Percentiles rank a stretch among this genome's conserved stretches.
Conservation (phyloP, 495 filamentous ascomycete species). For the Thermochaetoides thermophila region DNA sequence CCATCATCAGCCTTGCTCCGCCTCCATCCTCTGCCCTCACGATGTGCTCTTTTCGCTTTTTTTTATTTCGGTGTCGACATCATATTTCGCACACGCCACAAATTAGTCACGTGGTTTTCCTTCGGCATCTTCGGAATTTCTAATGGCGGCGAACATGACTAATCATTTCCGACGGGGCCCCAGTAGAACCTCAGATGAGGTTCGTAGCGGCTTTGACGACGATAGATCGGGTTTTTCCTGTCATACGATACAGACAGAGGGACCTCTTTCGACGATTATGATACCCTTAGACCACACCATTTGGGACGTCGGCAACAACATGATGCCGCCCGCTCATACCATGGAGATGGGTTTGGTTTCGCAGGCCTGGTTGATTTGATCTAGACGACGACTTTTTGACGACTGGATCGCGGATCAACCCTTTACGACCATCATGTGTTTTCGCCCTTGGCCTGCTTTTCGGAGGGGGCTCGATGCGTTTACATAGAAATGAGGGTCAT, state of each 20-base stretch:
- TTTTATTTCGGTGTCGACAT: conserved; percentile 4
- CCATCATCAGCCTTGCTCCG: conserved; percentile 9
- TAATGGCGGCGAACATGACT: conserved; percentile 21
- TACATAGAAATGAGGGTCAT: conserved; percentile 27
- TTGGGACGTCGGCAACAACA: conserved; percentile 16
- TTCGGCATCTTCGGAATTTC: conserved; percentile 11
- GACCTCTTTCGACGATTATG: conserved; percentile 18
- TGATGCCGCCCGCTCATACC: conserved; percentile 12
- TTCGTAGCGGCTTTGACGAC: conserved; percentile 19
- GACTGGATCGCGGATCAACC: conserved; percentile 20
- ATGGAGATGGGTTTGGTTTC: conserved; percentile 14
- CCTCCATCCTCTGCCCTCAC: conserved; percentile 3
- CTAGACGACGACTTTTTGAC: too few species aligned
- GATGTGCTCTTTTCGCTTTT: conserved; percentile 8
- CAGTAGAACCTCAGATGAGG: conserved; percentile 11
- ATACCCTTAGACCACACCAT: conserved; percentile 29
- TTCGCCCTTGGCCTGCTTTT: conserved; percentile 25
- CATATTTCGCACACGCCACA: conserved; percentile 5
- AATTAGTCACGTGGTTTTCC: conserved; percentile 9
- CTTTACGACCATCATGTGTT: conserved; percentile 21
- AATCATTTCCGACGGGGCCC: conserved; percentile 11
- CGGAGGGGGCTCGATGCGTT: conserved; percentile 25
- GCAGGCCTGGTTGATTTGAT: conserved; percentile 19
- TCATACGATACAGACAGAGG: conserved; percentile 5
- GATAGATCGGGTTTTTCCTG: conserved; percentile 20